Evolutionary conservation across 2,329 filamentous ascomycete genomes (phyloP), one percentile per base, ranked within the genome.

Genomic region (Ophiostoma perfectum): DNA sequence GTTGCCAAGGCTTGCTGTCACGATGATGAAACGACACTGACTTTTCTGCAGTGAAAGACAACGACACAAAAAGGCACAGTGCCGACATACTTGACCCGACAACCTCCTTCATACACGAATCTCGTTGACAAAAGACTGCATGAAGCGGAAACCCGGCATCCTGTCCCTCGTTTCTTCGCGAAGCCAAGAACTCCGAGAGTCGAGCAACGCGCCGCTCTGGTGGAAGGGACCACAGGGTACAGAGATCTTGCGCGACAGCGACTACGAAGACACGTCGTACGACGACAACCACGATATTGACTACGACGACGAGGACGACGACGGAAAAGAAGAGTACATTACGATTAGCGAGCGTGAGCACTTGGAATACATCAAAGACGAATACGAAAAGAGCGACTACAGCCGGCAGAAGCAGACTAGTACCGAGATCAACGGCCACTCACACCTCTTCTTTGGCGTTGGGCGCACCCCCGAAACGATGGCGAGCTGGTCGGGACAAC

Each of bases 401-500:
- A 38, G 47, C 49, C 69, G 70, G 42, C 36, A 39, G 49, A 55
- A 42, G 42, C 63, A 64, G 42, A 41, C 41, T 5, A 68, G 63
- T 18, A 39, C 45, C 27, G 18, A 66, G 18, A 42, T 44, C 41
- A 65, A 68, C 47, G 65, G 67, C 41, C 69, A 68, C 62, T 63
- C 60, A 3, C 55, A 68, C 14, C 63, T 67, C 11, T 63, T 66
- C 14, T 67, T 69, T n/a, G 65, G 62, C 44, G 42, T 47, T 41
- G 47, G 69, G 16, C 65, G 69, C 45, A 69, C 72, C 12, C 70
- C 70, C 39, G 69, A 69, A 70, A 76, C 74, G 42, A 83, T 83
- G 81, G 75, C 87, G 76, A 82, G 82, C 81, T 92, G 90, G 89
- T 79, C 83, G 71, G 92, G 92, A 67, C 85, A 88, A 74, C 88